phyloP scores from a whole-genome alignment of 169 alveolate genomes.

The Babesia ovata region DNA sequence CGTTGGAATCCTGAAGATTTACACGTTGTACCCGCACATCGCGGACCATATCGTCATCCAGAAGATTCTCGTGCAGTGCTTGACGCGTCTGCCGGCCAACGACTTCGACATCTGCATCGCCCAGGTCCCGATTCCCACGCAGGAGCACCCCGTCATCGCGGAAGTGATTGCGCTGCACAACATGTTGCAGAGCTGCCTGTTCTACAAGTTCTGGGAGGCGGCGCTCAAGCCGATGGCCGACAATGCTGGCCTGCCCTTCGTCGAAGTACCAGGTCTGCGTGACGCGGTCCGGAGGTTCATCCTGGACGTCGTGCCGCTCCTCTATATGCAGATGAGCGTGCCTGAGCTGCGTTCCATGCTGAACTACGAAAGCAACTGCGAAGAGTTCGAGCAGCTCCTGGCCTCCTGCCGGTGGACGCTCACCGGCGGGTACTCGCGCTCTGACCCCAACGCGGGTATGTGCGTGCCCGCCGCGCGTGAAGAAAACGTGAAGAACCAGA shows the following conservation, averaged over 20 bases:
- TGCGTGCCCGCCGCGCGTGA: slow-evolving; percentile 48
- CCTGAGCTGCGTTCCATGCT: slow-evolving; percentile 43
- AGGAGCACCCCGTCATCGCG: slow-evolving; percentile 47
- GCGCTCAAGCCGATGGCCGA: slow-evolving; percentile 28
- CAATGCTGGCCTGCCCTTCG: slow-evolving; percentile 2
- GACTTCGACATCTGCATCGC: slow-evolving; percentile 64
- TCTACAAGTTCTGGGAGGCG: slow-evolving; percentile 56
- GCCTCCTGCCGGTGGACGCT: slow-evolving; percentile 47
- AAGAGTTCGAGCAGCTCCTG: slow-evolving; percentile 59
- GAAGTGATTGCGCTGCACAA: slow-evolving; percentile 43
- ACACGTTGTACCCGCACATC: slow-evolving; percentile 43
- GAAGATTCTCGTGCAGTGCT: slow-evolving; percentile 49
- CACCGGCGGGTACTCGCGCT: slow-evolving; percentile 33
- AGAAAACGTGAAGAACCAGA: slow-evolving; percentile 31
- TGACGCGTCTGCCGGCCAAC: slow-evolving; percentile 57
- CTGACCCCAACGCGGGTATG: slow-evolving; percentile 29
- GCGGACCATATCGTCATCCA: slow-evolving; percentile 48
- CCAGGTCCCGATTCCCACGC: slow-evolving; percentile 61
- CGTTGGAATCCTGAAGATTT: slow-evolving; percentile 59
- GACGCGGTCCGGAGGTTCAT: slow-evolving; percentile 54
- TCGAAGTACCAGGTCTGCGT: slow-evolving; percentile 57
- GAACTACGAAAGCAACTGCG: slow-evolving; percentile 32
- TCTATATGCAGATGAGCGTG: slow-evolving; percentile 55
- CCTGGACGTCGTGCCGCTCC: slow-evolving; percentile 61
- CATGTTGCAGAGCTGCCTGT: slow-evolving; percentile 58